A percentile compares a stretch with the other conserved stretches of the same genome.
phyloP scores from a whole-genome alignment of 2,329 filamentous ascomycete species.

The Trichoderma brevicompactum region DNA sequence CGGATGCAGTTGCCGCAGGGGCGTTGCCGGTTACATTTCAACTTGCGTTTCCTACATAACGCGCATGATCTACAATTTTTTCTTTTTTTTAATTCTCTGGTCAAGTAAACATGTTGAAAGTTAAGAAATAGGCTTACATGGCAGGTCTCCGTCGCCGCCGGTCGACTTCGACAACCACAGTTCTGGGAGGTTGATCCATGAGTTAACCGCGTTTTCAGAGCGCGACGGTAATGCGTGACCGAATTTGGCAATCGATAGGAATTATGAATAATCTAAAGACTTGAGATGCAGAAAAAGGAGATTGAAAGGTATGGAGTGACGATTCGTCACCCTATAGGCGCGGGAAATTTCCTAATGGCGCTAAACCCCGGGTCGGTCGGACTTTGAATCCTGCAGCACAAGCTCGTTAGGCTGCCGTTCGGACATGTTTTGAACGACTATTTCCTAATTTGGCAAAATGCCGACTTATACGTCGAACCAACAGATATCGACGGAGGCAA shows the following conservation, averaged over 20 bases:
- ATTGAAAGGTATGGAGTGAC: slow-evolving; percentile 1
- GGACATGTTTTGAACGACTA: slow-evolving; percentile 4
- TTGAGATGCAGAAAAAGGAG: neutral
- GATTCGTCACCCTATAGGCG: neutral
- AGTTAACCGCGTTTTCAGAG: neutral
- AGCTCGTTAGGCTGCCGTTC: neutral
- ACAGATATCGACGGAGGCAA: neutral
- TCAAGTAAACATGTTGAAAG: neutral
- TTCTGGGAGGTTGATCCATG: slow-evolving; percentile 8
- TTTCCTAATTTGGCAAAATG: slow-evolving; percentile 31
- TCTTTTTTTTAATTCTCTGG: neutral
- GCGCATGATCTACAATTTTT: slow-evolving; percentile 44
- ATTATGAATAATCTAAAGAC: neutral
- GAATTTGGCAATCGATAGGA: neutral
- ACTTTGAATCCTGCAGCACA: neutral
- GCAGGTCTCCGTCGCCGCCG: slow-evolving; percentile 39
- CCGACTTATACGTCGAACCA: slow-evolving; percentile 10
- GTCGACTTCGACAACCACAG: slow-evolving; percentile 32
- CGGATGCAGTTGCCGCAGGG: slow-evolving; percentile 50
- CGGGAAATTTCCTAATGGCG: slow-evolving; percentile 13
- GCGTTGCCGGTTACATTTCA: slow-evolving; percentile 47
- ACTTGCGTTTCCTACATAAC: slow-evolving; percentile 50
- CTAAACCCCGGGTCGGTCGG: slow-evolving; percentile 9
- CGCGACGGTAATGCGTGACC: neutral
- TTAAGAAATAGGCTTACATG: slow-evolving; percentile 33